Conservation (phyloP, 768 basidiomycete species). For the Leccinellum albellum region DNA sequence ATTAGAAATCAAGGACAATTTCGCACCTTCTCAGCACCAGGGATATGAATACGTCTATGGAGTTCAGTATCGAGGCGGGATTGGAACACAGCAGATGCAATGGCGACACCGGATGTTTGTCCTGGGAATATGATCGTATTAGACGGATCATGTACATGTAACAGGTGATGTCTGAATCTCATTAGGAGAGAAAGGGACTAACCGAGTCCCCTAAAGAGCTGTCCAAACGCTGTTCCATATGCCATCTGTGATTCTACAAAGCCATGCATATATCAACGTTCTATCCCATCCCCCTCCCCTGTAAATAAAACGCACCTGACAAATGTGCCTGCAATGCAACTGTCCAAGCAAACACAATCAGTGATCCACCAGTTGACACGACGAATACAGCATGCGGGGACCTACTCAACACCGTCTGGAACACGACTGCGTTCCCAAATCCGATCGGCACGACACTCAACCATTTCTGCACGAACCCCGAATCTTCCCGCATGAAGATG, state of each 20-base stretch:
- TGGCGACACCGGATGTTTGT: slow-evolving; percentile 20
- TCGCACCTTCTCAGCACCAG: slow-evolving; percentile 10
- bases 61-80: slow-evolving; percentile 14
- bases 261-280: background rate
- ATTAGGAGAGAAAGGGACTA: background rate
- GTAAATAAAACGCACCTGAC: background rate
- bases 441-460: slow-evolving; percentile 17
- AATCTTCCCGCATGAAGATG: slow-evolving; percentile 22
- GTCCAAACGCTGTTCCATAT: slow-evolving; percentile 23
- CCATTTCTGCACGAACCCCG: slow-evolving; percentile 20
- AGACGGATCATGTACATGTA: background rate
- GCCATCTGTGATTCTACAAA: slow-evolving; percentile 17
- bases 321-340: slow-evolving; percentile 7
- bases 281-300: background rate
- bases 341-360: background rate
- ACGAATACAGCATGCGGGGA: background rate
- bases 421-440: slow-evolving; percentile 17
- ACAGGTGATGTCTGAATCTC: background rate
- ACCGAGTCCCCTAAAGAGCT: slow-evolving; percentile 23
- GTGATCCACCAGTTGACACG: background rate
- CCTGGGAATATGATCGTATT: background rate
- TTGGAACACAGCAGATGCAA: slow-evolving; percentile 23
- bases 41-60: slow-evolving; percentile 9
- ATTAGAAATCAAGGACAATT: background rate
- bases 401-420: slow-evolving; percentile 18